A percentile compares a stretch with the other conserved stretches of the same genome.
Conservation (phyloP, 192 early-diverging fungal species). For the Backusella parvicylindrica region DNA sequence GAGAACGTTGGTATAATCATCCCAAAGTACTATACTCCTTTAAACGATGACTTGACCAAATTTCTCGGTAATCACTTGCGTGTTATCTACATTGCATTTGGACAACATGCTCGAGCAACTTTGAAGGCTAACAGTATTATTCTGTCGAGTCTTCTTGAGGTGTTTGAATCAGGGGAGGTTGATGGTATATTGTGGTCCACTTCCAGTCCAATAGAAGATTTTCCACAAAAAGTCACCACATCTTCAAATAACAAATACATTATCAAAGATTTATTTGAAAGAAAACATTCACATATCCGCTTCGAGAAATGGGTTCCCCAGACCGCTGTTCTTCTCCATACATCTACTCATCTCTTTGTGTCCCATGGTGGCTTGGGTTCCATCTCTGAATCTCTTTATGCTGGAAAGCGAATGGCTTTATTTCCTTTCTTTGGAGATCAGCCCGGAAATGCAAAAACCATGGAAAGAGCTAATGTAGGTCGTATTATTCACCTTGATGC, state of each 20-base stretch:
- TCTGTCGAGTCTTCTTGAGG: constrained; percentile 15
- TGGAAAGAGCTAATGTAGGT: neutral
- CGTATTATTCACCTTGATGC: neutral
- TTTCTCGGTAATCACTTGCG: constrained; percentile 19
- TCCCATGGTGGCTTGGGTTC: constrained; percentile 27
- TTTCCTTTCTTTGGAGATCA: constrained; percentile 32
- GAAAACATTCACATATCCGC: neutral
- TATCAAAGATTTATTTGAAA: neutral
- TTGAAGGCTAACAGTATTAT: constrained; percentile 2
- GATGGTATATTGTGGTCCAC: constrained; percentile 38
- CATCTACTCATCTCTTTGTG: constrained; percentile 20
- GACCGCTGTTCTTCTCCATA: constrained; percentile 27
- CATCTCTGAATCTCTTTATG: constrained; percentile 26
- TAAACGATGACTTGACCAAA: neutral
- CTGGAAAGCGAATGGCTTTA: constrained; percentile 21
- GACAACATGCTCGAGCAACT: constrained; percentile 10
- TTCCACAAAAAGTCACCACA: neutral
- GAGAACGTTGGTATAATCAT: constrained; percentile 30
- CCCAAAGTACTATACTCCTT: constrained; percentile 7
- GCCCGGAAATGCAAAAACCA: neutral
- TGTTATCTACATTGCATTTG: constrained; percentile 34
- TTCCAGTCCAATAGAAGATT: neutral
- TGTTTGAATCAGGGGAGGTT: constrained; percentile 12
- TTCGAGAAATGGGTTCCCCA: constrained; percentile 27
- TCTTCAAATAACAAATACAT: neutral